These are phyloP conservation scores for Penicillium nordicum DNA, from an alignment of 2,329 filamentous ascomycete genomes.

Conservation along the genomic window DNA sequence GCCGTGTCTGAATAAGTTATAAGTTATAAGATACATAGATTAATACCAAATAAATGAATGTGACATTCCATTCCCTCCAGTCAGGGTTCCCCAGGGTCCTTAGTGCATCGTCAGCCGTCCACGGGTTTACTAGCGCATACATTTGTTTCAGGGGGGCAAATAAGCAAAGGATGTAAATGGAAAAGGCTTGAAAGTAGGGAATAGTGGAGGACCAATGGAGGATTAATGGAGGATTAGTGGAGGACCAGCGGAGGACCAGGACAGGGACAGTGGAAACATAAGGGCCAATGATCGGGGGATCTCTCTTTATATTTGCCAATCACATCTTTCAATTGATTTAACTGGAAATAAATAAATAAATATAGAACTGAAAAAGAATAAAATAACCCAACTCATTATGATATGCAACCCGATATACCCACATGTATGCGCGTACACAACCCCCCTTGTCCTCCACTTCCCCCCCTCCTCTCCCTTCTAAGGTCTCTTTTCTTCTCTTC, in stretches of 20 bases:
- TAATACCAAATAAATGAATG: neutral
- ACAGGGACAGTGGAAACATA: neutral
- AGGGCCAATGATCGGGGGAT: conserved; percentile 1
- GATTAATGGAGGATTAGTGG: neutral
- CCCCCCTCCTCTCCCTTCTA: conserved; percentile 1
- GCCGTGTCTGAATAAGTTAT: neutral
- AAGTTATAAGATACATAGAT: neutral
- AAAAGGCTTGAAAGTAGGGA: neutral
- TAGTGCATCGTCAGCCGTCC: neutral
- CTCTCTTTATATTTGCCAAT: neutral
- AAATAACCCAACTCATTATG: neutral
- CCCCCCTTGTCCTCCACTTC: conserved; percentile 2
- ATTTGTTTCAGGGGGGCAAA: conserved; percentile 8
- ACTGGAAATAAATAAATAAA: conserved; percentile 1
- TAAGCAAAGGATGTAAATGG: neutral
- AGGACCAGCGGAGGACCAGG: neutral
- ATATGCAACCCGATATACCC: neutral
- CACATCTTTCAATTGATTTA: neutral
- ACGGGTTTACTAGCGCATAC: neutral
- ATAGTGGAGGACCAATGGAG: neutral
- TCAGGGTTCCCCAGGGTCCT: neutral
- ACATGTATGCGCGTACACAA: conserved; percentile 5
- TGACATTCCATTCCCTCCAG: neutral
- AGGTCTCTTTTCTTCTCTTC: conserved; percentile 5
- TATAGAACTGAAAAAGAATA: neutral